A percentile compares a stretch with the other conserved stretches of the same genome.
These are phyloP conservation scores for Quercus berberidifolia DNA, from an alignment of 306 rosid genomes.

Conservation along the genomic window DNA sequence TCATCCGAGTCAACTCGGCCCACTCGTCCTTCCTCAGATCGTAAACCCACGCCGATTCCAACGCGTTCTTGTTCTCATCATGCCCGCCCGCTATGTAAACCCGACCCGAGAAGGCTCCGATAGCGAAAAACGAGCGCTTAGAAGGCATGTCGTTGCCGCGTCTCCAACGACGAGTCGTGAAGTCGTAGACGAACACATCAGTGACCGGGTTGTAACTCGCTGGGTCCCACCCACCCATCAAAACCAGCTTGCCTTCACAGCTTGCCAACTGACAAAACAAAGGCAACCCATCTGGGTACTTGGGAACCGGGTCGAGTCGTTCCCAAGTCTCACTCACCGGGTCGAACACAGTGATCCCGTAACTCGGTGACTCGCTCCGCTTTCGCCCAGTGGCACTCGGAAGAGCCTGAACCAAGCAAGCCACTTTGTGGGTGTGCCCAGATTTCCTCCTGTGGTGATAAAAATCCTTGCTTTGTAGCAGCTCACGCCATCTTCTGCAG, in stretches of 20 bases:
- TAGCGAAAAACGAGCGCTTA: constrained; percentile 36
- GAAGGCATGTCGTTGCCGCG: constrained; percentile 40
- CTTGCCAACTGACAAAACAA: constrained; percentile 32
- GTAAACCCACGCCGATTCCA: constrained; percentile 34
- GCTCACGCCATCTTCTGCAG: constrained; percentile 33
- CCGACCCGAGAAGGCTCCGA: constrained; percentile 21
- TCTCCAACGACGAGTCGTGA: constrained; percentile 23
- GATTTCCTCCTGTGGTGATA: constrained; percentile 25
- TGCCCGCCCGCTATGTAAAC: constrained; percentile 44
- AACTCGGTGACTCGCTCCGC: background rate
- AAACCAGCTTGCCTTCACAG: constrained; percentile 36
- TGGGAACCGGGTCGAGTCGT: constrained; percentile 30
- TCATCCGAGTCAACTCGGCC: constrained; percentile 25
- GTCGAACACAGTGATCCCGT: constrained; percentile 33
- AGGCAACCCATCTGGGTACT: constrained; percentile 27
- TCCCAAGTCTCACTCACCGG: constrained; percentile 23
- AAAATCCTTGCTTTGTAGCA: constrained; percentile 29
- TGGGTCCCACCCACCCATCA: constrained; percentile 54
- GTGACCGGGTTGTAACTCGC: constrained; percentile 23
- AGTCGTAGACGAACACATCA: constrained; percentile 33
- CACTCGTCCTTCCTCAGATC: constrained; percentile 26
- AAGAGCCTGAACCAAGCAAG: constrained; percentile 35
- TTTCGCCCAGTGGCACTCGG: background rate
- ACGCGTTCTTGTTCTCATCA: constrained; percentile 43
- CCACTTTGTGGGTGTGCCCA: constrained; percentile 25